Base-by-base conservation (phyloP, 1,284 basidiomycete genomes). In the Xanthoconium separans region DNA sequence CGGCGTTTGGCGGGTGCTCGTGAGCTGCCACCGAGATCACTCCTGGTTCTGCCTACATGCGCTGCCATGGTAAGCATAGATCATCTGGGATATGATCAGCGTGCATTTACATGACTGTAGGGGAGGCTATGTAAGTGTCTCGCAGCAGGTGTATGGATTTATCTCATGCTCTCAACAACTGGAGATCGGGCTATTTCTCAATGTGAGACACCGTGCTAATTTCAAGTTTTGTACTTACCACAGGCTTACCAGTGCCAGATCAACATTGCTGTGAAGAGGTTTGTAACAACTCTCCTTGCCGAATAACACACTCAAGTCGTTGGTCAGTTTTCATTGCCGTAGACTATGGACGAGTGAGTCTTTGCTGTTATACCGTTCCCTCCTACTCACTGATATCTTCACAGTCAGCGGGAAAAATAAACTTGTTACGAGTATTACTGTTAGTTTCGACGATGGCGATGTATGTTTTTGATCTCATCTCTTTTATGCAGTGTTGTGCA, bases 271-370 rank as follows among this genome's bases (percentile, higher is more conserved):
- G 51, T 61, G 34, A 37, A 62, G 3, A 44, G 59, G 59, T 61
- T 9, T 31, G 60, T 54, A 40, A 8, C 16, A 41, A 4, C 2
- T 11, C 4, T 33, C 11, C 0, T 34, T 2, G 12, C 31, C 5
- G 2, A 34, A 6, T 20, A 11, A 33, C 3, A 2, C 16, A 13
- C 51, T 57, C 18, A 62, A 16, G 16, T 1, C 4, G 1, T 27
- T 22, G n/a, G 2, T 47, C 34, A 62, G 59, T 42, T 61, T 61
- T 36, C 63, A 61, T 22, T 54, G 61, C 36, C 18, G 15, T 46
- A 58, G 58, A 5, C 42, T 63, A 53, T 61, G 60, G 60, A 54
- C 39, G 11, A 61, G 60, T 61, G 43, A 39, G 59, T 45, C 20
- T 16, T 8, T 34, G 34, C 15, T 34, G 5, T 40, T 27, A 4